Conservation (phyloP, 2,329 filamentous ascomycete species). For the Ustulina deusta region DNA sequence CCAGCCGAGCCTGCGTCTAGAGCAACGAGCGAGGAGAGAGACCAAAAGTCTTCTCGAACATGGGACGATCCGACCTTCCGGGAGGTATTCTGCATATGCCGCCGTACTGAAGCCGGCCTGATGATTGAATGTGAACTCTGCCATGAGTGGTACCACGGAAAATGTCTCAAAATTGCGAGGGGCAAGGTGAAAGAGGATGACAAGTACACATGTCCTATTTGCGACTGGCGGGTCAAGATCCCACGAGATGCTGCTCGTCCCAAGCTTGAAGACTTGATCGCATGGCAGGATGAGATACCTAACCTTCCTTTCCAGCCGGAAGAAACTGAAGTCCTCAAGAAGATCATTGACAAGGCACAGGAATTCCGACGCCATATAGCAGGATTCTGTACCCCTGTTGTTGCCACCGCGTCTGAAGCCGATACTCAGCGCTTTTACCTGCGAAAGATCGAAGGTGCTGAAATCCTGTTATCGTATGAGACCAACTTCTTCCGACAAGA, state of each 20-base stretch:
- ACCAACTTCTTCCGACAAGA: constrained; percentile 99
- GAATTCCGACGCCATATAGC: constrained; percentile 86
- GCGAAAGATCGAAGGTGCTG: constrained; percentile 95
- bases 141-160: constrained; percentile 99
- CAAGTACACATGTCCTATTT: constrained; percentile 98
- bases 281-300: constrained; percentile 86
- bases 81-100: constrained; percentile 97
- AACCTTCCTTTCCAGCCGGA: constrained; percentile 92
- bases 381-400: constrained; percentile 82
- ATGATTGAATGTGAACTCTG: constrained; percentile 99
- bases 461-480: constrained; percentile 89
- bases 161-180: constrained; percentile 96
- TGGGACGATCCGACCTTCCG: constrained; percentile 72
- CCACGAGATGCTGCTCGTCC: constrained; percentile 95
- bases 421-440: constrained; percentile 94
- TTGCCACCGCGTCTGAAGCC: constrained; percentile 86
- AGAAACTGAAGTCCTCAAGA: constrained; percentile 87
- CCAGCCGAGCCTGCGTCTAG: constrained; percentile 93
- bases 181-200: constrained; percentile 99
- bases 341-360: constrained; percentile 86
- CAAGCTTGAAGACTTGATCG: constrained; percentile 88
- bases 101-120: constrained; percentile 93
- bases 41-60: constrained; percentile 56
- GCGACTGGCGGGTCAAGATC: constrained; percentile 96
- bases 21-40: constrained; percentile 71